Base-by-base conservation (phyloP, 2,329 filamentous ascomycete genomes). In the Alternaria postmessia region DNA sequence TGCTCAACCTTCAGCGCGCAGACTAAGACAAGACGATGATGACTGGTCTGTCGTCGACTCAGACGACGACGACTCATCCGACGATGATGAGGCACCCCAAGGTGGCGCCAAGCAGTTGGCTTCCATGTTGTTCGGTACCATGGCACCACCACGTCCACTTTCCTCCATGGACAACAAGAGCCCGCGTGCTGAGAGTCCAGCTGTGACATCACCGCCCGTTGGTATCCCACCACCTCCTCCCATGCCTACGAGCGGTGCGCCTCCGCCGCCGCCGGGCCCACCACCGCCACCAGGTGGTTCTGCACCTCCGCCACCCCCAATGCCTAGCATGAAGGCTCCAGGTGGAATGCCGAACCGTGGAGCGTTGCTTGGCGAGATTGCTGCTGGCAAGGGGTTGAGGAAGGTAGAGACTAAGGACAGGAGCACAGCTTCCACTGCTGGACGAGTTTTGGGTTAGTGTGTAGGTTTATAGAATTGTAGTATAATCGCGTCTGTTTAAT, bases 41-140 rank as follows among this genome's bases (percentile, higher is more conserved):
- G 94, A 94, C 72, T 98, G 94, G 94, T 90, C 88, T 63, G 88
- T 87, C 12, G 88, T 88, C 26, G 93, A 93, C 62, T 94, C 92
- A 4, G 89, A 91, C 20, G 88, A 91, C 55, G 91, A 92, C 55
- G 91, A 92, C 53, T 89, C 88, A 6, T 81, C 80, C 5, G 87
- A 88, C 47, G 87, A 89, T n/a, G 86, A 87, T 36, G 90, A 94
- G 57, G 91, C 94, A 57, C 91, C 93, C 9, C 89, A 92, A 18
- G 91, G 91, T 51, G 92, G 92, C 55, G 95, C 95, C 49, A 95
- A 96, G 62, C 92, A 97, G 70, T 87, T 99, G 38, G 95, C 95
- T 16, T 96, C 92, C 7, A 95, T 97, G 62, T 85, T 99, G 20
- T 99, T 99, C 76, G 94, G 95, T 60, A 97, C 94, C 52, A 98